Evolutionary conservation across 306 rosid species (phyloP), one percentile per base, ranked within the genome.

Genomic region (Vigna reflexopilosa): DNA sequence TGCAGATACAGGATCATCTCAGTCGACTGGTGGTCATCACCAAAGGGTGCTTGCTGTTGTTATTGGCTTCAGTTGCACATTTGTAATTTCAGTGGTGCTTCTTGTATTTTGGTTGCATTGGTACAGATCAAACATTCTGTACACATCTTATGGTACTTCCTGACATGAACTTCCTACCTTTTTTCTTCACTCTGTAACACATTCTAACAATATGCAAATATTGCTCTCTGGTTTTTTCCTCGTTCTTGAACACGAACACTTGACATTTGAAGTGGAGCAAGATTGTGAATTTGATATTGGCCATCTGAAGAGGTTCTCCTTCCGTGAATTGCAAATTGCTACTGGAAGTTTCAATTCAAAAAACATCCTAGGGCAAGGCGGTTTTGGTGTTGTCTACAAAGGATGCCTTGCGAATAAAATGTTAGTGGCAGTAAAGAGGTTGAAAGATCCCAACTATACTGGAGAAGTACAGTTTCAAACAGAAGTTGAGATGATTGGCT

Each of bases 391-490:
- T 34, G 98, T 95, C 51, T 95, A 89, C 85, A 95, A 90, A 86
- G 99, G 98, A 78, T 88, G 83, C 77, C 98, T 95, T 87, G 79
- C 98, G 75, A 95, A 91, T 81, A 87, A 87, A 82, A 91, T 90
- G 77, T 16, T 85, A 75, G 88, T 95, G 62, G 99, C 99, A 16
- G 99, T 95, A 15, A 93, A 95, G 93, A 90, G 98, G 83, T 87
- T 95, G 82, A 93, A 84, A 87, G 99, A 95, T 88, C 98, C 98
- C 66, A 93, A 91, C 80, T 95, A 80, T 86, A 93, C 93, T 1
- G 99, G 99, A 83, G 99, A 93, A 87, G 89, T 95, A 78, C 99
- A 93, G 88, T 95, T 95, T 84, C 99, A 95, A 82, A 95, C 99
- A 30, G 98, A 95, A 83, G 99, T 95, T 75, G 98, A 93, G 87